phyloP scores from a whole-genome alignment of 202 grass and related monocot species.

The Hordeum pubiflorum region DNA sequence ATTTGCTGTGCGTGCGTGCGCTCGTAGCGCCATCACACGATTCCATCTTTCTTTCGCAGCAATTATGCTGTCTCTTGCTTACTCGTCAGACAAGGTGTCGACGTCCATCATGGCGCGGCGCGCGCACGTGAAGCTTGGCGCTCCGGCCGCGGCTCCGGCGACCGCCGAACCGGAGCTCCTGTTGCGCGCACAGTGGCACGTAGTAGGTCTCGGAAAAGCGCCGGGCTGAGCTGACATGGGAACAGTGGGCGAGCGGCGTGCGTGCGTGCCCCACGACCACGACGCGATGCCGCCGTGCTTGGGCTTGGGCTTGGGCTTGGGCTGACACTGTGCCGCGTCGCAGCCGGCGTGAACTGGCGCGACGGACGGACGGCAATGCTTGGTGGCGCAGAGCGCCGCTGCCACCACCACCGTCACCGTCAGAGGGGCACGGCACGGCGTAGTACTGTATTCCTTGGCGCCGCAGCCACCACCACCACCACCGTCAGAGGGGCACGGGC shows the following conservation, averaged over 20 bases:
- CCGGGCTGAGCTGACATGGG: background rate
- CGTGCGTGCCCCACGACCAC: background rate
- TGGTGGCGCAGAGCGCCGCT: background rate
- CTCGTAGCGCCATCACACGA: background rate
- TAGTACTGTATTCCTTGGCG: too few species aligned
- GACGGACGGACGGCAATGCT: background rate
- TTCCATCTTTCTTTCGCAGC: background rate
- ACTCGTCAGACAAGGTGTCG: background rate
- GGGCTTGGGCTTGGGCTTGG: too few species aligned
- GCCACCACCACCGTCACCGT: too few species aligned
- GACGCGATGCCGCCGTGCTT: background rate
- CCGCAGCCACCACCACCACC: too few species aligned
- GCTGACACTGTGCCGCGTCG: background rate
- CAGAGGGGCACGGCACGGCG: too few species aligned
- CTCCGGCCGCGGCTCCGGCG: background rate
- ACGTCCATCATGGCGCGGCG: background rate
- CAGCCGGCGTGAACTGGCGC: background rate
- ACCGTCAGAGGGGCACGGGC: too few species aligned
- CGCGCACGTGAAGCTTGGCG: background rate
- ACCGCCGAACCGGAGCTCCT: background rate
- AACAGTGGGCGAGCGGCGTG: background rate
- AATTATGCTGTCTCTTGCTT: background rate
- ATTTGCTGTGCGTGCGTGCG: background rate
- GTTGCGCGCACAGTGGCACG: background rate
- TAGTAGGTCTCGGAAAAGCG: background rate